Conservation (phyloP, 495 filamentous ascomycete genomes). For the Penicillium lagena region DNA sequence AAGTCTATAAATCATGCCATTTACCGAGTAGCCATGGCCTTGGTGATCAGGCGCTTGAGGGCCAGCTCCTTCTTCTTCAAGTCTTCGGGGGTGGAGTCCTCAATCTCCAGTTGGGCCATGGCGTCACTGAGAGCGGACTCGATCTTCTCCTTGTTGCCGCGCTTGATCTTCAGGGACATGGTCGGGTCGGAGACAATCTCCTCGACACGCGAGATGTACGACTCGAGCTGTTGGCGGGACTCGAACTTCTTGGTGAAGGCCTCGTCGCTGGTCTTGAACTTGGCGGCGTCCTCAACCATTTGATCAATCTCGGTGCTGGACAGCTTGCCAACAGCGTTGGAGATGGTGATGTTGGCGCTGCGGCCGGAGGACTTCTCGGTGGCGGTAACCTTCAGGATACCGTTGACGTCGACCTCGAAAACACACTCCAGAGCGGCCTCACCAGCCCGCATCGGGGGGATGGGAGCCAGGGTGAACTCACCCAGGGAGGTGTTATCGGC, state of each 20-base stretch:
- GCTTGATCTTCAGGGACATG: constrained; percentile 96
- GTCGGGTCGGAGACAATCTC: constrained; percentile 96
- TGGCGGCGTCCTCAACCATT: constrained; percentile 96
- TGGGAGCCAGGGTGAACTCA: constrained; percentile 96
- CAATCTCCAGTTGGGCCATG: constrained; percentile 81
- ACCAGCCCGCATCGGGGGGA: constrained; percentile 95
- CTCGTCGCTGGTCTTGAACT: constrained; percentile 97
- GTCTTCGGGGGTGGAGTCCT: constrained; percentile 86
- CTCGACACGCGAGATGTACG: constrained; percentile 97
- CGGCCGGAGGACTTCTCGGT: constrained; percentile 98
- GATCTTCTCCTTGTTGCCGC: constrained; percentile 98
- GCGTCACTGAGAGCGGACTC: constrained; percentile 84
- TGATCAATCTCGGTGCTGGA: constrained; percentile 91
- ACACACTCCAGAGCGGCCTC: constrained; percentile 97
- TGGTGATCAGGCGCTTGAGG: constrained; percentile 95
- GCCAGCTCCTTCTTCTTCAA: constrained; percentile 99
- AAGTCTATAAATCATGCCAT: constrained; percentile 11
- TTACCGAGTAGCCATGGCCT: constrained; percentile 90
- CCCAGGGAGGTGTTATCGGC: constrained; percentile 98
- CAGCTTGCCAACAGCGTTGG: constrained; percentile 98
- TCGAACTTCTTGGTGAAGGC: constrained; percentile 99
- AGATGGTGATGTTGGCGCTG: constrained; percentile 98
- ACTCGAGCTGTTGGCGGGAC: constrained; percentile 96
- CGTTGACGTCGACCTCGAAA: constrained; percentile 99
- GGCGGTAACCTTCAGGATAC: constrained; percentile 99